Conservation (phyloP, 2,329 filamentous ascomycete genomes). For the Fusarium tricinctum region DNA sequence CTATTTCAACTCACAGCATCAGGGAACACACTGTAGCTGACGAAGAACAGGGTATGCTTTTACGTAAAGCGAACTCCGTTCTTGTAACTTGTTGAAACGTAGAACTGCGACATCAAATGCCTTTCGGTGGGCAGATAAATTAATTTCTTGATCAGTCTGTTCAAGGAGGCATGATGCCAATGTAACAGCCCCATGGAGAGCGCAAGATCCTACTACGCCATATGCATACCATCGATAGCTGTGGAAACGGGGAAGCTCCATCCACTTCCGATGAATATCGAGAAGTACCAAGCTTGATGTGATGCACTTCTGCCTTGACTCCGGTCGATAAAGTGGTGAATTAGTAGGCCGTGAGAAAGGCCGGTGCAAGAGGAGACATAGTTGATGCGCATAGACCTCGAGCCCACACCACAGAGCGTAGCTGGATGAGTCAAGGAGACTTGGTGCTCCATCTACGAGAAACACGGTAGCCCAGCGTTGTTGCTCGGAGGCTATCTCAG, state of each 20-base stretch:
- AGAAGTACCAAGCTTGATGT: conserved; percentile 7
- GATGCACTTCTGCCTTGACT: conserved; percentile 8
- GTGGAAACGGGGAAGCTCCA: not conserved
- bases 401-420: conserved; percentile 42
- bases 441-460: conserved; percentile 28
- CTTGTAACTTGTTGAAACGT: conserved; percentile 1
- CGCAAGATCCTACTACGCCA: conserved; percentile 5
- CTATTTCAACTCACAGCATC: no score
- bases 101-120: conserved; percentile 1
- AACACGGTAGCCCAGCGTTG: conserved; percentile 5
- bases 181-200: conserved; percentile 6
- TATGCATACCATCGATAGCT: conserved; percentile 6
- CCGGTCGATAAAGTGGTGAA: not conserved
- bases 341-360: conserved; percentile 16
- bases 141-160: not conserved
- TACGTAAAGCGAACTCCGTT: not conserved
- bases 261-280: conserved; percentile 4
- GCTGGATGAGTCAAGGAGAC: conserved; percentile 31
- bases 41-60: conserved; percentile 4
- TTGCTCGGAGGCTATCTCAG: conserved; percentile 1
- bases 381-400: conserved; percentile 39
- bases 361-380: conserved; percentile 41
- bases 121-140: not conserved
- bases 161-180: conserved; percentile 6
- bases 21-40: conserved; percentile 5